Evolutionary conservation across 2,329 filamentous ascomycete species (phyloP).

Genomic region (Colletotrichum plurivorum): DNA sequence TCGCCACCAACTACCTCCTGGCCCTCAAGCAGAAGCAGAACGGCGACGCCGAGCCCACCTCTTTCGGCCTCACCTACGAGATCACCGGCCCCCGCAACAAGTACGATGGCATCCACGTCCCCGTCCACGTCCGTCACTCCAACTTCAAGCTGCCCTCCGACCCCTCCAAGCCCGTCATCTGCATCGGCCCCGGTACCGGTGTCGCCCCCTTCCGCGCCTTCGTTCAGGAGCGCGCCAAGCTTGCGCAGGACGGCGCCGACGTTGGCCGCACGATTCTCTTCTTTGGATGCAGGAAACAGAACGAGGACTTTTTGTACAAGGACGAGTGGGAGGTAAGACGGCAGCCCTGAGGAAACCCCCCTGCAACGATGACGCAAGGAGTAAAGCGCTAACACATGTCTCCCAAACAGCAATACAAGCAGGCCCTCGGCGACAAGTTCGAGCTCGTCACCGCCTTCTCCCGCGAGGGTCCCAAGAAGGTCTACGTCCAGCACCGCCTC

Average conservation of each 20-base stretch:
- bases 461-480: conserved; percentile 87
- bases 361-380: background rate
- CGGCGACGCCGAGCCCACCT: conserved; percentile 83
- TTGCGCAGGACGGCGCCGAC: conserved; percentile 82
- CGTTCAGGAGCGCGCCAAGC: conserved; percentile 90
- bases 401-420: conserved; percentile 79
- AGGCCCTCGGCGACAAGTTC: conserved; percentile 88
- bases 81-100: conserved; percentile 94
- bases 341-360: background rate
- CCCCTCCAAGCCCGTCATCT: conserved; percentile 92
- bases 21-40: conserved; percentile 98
- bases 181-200: conserved; percentile 96
- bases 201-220: conserved; percentile 97
- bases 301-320: conserved; percentile 94
- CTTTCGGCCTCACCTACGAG: conserved; percentile 88
- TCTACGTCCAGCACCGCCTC: conserved; percentile 96
- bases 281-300: conserved; percentile 90
- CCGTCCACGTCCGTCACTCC: conserved; percentile 95
- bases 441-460: conserved; percentile 95
- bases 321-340: conserved; percentile 90
- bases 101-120: conserved; percentile 95
- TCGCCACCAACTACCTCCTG: conserved; percentile 96
- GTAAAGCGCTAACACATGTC: conserved; percentile 1
- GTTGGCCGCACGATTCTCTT: conserved; percentile 93
- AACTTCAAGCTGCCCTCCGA: conserved; percentile 99